These are phyloP conservation scores for Fragilaria crotonensis DNA, from an alignment of 108 stramenopile species.

Conservation along the genomic window DNA sequence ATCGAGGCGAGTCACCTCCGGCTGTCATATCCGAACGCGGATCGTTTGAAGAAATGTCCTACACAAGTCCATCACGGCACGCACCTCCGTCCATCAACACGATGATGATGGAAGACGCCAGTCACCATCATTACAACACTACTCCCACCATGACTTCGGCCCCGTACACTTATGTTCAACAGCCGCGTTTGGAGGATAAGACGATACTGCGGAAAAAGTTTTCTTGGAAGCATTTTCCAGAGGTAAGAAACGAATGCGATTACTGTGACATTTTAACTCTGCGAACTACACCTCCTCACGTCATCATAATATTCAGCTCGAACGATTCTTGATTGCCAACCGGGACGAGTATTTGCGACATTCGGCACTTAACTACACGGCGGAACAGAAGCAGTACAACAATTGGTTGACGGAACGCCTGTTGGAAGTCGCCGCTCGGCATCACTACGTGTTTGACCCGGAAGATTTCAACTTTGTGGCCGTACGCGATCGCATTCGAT, in stretches of 20 bases:
- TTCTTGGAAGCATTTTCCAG: constrained; percentile 86
- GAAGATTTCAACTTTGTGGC: constrained; percentile 80
- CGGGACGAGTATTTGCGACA: constrained; percentile 80
- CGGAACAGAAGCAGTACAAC: constrained; percentile 85
- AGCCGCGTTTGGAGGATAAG: constrained; percentile 41
- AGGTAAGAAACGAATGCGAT: constrained; percentile 35
- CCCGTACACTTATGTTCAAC: constrained; percentile 46
- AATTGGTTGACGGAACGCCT: constrained; percentile 77
- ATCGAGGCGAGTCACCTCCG: too few species aligned
- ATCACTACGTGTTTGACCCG: constrained; percentile 68
- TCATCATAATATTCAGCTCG: constrained; percentile 32
- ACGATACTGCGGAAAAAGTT: constrained; percentile 73
- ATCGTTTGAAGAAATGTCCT: too few species aligned
- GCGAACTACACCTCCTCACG: neutral
- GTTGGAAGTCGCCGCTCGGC: constrained; percentile 53
- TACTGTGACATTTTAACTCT: neutral
- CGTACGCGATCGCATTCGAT: constrained; percentile 81
- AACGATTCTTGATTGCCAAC: constrained; percentile 82
- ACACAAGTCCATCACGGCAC: too few species aligned
- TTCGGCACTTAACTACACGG: constrained; percentile 80
- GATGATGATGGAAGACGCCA: too few species aligned
- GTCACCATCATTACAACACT: too few species aligned
- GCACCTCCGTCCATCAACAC: too few species aligned
- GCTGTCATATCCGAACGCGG: too few species aligned
- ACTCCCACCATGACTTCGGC: too few species aligned